Percentiles rank a stretch among this genome's conserved stretches.
Conservation (phyloP, 768 basidiomycete species). For the Kwoniella bestiolae region DNA sequence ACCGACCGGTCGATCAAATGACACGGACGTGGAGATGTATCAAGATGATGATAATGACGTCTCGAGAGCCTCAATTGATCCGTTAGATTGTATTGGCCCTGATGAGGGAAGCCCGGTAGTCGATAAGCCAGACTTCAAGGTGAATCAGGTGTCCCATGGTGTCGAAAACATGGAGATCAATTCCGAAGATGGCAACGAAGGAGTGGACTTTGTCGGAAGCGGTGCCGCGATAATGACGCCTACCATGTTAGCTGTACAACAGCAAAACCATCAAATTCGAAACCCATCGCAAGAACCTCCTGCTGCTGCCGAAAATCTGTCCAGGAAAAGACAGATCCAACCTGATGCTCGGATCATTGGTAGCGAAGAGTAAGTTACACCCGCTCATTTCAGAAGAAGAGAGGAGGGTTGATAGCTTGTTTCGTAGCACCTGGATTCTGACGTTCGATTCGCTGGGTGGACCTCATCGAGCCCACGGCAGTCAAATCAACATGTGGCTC, state of each 20-base stretch:
- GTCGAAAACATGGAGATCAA: conserved; percentile 15
- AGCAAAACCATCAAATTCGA: neutral
- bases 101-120: conserved; percentile 5
- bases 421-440: conserved; percentile 65
- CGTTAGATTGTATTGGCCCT: conserved; percentile 20
- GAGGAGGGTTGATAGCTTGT: neutral
- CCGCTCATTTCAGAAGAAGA: no score
- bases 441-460: conserved; percentile 86
- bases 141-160: conserved; percentile 10
- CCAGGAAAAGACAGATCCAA: neutral
- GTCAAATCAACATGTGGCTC: conserved; percentile 70
- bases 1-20: neutral
- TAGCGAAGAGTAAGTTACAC: conserved; percentile 17
- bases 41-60: neutral
- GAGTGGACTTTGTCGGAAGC: conserved; percentile 6
- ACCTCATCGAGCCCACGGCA: conserved; percentile 70
- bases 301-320: neutral
- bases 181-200: conserved; percentile 1
- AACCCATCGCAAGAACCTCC: neutral
- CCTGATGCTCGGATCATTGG: conserved; percentile 7
- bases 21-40: neutral
- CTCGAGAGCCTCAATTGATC: conserved; percentile 12
- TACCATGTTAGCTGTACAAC: conserved; percentile 7
- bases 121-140: neutral
- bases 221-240: conserved; percentile 12